Conservation (phyloP, 1,284 basidiomycete genomes). For the Laetiporus sulphureus region DNA sequence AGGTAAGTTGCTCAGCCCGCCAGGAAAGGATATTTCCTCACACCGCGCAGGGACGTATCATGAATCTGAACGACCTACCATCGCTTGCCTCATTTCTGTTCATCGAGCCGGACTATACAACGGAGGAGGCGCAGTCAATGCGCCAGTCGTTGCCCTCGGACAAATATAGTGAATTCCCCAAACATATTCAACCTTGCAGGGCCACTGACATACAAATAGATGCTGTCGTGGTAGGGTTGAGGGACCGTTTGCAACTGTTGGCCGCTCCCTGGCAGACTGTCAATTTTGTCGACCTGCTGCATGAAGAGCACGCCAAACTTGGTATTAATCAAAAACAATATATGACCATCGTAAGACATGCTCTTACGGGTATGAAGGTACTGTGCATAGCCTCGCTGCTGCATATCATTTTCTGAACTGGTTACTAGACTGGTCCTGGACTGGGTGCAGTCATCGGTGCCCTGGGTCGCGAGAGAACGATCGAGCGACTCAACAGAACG, state of each 20-base stretch:
- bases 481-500: conserved; percentile 25
- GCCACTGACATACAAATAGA: too few relatives aligned
- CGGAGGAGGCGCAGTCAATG: conserved; percentile 52
- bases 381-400: background rate
- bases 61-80: conserved; percentile 64
- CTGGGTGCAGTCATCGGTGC: conserved; percentile 38
- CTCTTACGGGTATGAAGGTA: conserved; percentile 77
- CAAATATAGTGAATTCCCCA: conserved; percentile 17
- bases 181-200: too few relatives aligned
- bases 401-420: background rate
- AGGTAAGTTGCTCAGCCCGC: conserved; percentile 30
- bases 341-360: conserved; percentile 70
- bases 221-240: too few relatives aligned
- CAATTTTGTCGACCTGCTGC: conserved; percentile 36
- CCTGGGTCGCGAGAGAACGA: conserved; percentile 32
- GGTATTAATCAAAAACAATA: conserved; percentile 46
- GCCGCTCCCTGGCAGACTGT: conserved; percentile 10
- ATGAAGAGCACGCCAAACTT: conserved; percentile 35
- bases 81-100: conserved; percentile 71
- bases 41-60: conserved; percentile 62
- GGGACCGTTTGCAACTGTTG: conserved; percentile 1
- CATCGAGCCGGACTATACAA: conserved; percentile 51
- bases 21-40: too few relatives aligned
- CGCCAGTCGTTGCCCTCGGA: conserved; percentile 31
- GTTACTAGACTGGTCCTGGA: conserved; percentile 40